These are phyloP conservation scores for Sechiopsis laciniata DNA, from an alignment of 306 rosid genomes.

Conservation along the genomic window DNA sequence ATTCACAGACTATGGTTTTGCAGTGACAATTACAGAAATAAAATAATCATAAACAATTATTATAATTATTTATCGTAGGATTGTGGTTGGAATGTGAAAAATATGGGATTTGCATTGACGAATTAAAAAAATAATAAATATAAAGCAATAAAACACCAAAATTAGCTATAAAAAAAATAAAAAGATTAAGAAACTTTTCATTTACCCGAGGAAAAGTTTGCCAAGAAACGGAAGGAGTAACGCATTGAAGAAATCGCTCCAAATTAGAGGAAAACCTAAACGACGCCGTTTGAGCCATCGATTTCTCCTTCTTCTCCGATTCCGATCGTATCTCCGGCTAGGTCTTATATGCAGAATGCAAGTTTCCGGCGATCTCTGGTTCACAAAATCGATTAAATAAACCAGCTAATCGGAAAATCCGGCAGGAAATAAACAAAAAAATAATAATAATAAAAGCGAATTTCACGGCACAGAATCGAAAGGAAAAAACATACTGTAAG, in stretches of 20 bases:
- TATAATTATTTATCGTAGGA: background rate
- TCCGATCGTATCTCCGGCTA: slow-evolving; percentile 16
- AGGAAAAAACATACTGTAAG: too few relatives aligned
- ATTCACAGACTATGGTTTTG: too few relatives aligned
- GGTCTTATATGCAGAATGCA: background rate
- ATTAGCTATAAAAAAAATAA: background rate
- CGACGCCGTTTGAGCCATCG: slow-evolving; percentile 26
- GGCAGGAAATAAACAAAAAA: background rate
- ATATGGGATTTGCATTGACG: too few relatives aligned
- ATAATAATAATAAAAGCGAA: too few relatives aligned
- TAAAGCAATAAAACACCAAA: background rate
- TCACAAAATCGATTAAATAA: background rate
- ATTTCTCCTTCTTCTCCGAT: slow-evolving; percentile 1
- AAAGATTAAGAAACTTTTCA: background rate
- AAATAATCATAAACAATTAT: background rate
- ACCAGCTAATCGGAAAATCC: background rate
- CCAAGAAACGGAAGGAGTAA: slow-evolving; percentile 57
- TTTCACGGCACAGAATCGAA: too few relatives aligned
- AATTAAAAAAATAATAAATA: background rate
- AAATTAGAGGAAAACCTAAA: slow-evolving; percentile 36
- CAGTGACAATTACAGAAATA: background rate
- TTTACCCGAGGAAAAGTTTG: slow-evolving; percentile 52
- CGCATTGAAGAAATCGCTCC: slow-evolving; percentile 55
- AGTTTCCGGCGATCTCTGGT: background rate
- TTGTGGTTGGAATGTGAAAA: background rate